Conservation (phyloP, 1,284 basidiomycete species). For the Sanghuangporus weigelae region DNA sequence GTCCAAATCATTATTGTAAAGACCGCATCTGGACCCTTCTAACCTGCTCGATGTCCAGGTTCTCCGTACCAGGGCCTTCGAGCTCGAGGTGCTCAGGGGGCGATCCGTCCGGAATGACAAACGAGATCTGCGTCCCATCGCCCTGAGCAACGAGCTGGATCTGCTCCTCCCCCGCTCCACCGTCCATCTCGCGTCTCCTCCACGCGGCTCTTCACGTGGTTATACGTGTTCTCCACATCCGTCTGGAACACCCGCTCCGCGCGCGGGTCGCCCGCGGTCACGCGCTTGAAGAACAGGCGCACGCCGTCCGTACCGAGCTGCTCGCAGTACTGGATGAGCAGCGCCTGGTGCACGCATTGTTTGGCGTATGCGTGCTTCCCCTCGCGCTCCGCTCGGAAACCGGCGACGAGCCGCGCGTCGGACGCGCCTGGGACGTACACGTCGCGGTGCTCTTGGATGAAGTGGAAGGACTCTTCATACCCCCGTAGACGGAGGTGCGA, state of each 20-base stretch:
- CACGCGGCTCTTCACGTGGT: conserved; percentile 74
- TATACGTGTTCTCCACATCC: conserved; percentile 87
- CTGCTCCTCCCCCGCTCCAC: conserved; percentile 78
- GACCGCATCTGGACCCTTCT: no score
- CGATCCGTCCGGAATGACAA: conserved; percentile 94
- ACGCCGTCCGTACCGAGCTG: conserved; percentile 93
- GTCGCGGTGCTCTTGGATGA: conserved; percentile 76
- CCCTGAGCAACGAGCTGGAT: conserved; percentile 96
- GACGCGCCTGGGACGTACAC: conserved; percentile 73
- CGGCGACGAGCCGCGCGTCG: conserved; percentile 89
- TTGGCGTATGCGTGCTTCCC: conserved; percentile 68
- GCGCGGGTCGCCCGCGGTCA: conserved; percentile 74
- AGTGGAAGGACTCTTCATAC: conserved; percentile 75
- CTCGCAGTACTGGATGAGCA: conserved; percentile 92
- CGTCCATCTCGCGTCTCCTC: conserved; percentile 43
- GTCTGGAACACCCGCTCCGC: conserved; percentile 81
- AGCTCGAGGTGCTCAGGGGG: conserved; percentile 81
- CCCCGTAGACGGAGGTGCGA: conserved; percentile 67
- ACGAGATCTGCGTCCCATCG: conserved; percentile 63
- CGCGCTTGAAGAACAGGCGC: conserved; percentile 89
- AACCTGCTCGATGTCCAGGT: conserved; percentile 81
- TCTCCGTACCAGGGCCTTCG: conserved; percentile 84
- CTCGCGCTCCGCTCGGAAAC: conserved; percentile 78
- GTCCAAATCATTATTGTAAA: no score
- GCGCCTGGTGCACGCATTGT: conserved; percentile 86